A percentile compares a stretch with the other conserved stretches of the same genome.
These are phyloP conservation scores for Aspergillus aculeatus DNA, from an alignment of 2,329 filamentous ascomycete species.

Conservation along the genomic window DNA sequence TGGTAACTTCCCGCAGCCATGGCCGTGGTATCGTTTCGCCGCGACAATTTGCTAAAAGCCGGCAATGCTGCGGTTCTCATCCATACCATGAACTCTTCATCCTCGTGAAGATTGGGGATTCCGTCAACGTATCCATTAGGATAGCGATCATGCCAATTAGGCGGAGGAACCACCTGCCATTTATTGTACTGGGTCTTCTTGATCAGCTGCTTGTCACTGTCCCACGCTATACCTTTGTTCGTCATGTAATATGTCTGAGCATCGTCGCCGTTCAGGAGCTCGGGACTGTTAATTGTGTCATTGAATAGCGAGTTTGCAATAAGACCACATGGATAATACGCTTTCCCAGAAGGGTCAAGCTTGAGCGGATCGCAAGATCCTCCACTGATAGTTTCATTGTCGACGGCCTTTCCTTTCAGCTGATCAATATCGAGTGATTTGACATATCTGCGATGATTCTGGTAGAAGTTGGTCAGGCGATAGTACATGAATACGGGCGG, in stretches of 20 bases:
- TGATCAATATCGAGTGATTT: constrained; percentile 83
- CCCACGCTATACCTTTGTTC: constrained; percentile 79
- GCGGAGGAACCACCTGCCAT: constrained; percentile 71
- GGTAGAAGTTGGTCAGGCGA: constrained; percentile 95
- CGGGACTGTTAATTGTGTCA: constrained; percentile 73
- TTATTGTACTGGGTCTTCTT: constrained; percentile 65
- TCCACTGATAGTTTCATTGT: constrained; percentile 58
- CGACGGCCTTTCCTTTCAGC: constrained; percentile 69
- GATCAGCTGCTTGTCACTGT: constrained; percentile 77
- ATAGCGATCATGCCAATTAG: constrained; percentile 76
- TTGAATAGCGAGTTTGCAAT: constrained; percentile 98
- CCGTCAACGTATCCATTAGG: constrained; percentile 66
- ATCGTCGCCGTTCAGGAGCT: constrained; percentile 52
- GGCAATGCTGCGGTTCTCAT: constrained; percentile 96
- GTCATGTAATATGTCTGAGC: constrained; percentile 71
- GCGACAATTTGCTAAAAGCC: constrained; percentile 89
- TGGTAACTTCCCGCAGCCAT: constrained; percentile 73
- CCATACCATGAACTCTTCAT: constrained; percentile 94
- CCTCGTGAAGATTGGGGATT: constrained; percentile 69
- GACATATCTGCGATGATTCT: constrained; percentile 96
- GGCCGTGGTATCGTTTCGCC: constrained; percentile 69
- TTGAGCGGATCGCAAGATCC: constrained; percentile 76
- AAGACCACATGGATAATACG: constrained; percentile 91
- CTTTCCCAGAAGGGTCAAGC: constrained; percentile 55
- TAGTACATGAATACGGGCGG: constrained; percentile 93